Base-by-base conservation (phyloP, 768 basidiomycete genomes). In the Xanthoconium purpureum region DNA sequence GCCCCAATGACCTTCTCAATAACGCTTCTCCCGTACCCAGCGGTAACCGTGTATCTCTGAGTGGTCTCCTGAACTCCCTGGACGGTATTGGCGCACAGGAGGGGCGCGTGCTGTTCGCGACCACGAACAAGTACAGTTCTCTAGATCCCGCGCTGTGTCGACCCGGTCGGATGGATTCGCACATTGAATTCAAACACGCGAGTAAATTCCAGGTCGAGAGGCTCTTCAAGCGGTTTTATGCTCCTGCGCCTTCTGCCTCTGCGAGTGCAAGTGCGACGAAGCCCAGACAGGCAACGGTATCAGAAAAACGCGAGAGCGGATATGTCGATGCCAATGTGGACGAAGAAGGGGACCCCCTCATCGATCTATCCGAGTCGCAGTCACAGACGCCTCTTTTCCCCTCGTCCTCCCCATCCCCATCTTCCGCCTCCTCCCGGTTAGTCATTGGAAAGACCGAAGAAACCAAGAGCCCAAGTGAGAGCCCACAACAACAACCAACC, bases 1-100 rank as follows among this genome's bases (percentile, higher is more conserved):
- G 40, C 17, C 39, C 56, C 3, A 47, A 54, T 1, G 42, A 59
- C 10, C 2, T 18, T 12, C 55, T 59, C 5, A 71, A 62, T 57
- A 24, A 47, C 8, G n/a, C 12, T 29, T 60, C 60, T 2, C 54
- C 66, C 15, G 49, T 29, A 17, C 64, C 56, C 37, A 56, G 51
- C 11, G 47, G 60, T 2, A 69, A 65, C 50, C 77, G 79, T 33
- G 73, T 91, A 30, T 85, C 82, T 20, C 81, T 91, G 40, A 87
- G 85, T 47, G 89, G 89, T 14, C 78, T 92, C 8, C 77, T 91
- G 6, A 89, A 89, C 53, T 85, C 87, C n/a, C 78, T 91, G 28
- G 89, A 91, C 61, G 90, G 89, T 35, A 82, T 90, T 47, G 84
- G 80, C 4, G 89, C 90, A 1, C 85, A 87, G 63, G 89, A 92